These are phyloP conservation scores for Aspergillus quadricinctus DNA, from an alignment of 2,329 filamentous ascomycete species.

Conservation along the genomic window DNA sequence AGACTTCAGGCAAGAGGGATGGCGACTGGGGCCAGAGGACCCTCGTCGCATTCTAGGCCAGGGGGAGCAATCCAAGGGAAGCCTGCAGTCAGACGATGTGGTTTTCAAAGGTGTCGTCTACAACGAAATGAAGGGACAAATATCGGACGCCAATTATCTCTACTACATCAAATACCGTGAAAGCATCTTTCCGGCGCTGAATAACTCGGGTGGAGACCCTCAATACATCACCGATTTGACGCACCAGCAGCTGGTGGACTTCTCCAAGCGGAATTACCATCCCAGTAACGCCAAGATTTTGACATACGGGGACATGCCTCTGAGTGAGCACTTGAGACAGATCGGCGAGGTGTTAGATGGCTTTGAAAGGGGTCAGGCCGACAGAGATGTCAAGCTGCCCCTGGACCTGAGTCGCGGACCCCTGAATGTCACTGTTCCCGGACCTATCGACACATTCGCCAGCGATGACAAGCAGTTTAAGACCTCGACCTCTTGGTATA, in stretches of 20 bases:
- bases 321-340: conserved; percentile 74
- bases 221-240: conserved; percentile 95
- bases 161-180: conserved; percentile 96
- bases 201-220: conserved; percentile 95
- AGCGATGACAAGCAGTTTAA: conserved; percentile 86
- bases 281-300: conserved; percentile 95
- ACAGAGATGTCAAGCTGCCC: conserved; percentile 71
- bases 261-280: conserved; percentile 91
- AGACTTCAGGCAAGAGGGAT: conserved; percentile 95
- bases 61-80: conserved; percentile 47
- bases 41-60: conserved; percentile 54
- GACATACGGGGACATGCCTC: conserved; percentile 89
- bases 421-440: conserved; percentile 64
- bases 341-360: conserved; percentile 68
- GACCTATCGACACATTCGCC: conserved; percentile 81
- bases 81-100: conserved; percentile 57
- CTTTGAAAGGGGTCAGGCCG: conserved; percentile 67
- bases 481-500: conserved; percentile 89
- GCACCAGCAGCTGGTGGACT: conserved; percentile 80
- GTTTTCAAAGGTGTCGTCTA: conserved; percentile 98
- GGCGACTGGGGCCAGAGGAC: conserved; percentile 92
- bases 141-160: conserved; percentile 94
- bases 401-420: conserved; percentile 66
- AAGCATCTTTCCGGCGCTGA: conserved; percentile 85
- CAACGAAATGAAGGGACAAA: conserved; percentile 99